Base-by-base conservation (phyloP, 352 stramenopile genomes). In the Globisporangium paddicum region DNA sequence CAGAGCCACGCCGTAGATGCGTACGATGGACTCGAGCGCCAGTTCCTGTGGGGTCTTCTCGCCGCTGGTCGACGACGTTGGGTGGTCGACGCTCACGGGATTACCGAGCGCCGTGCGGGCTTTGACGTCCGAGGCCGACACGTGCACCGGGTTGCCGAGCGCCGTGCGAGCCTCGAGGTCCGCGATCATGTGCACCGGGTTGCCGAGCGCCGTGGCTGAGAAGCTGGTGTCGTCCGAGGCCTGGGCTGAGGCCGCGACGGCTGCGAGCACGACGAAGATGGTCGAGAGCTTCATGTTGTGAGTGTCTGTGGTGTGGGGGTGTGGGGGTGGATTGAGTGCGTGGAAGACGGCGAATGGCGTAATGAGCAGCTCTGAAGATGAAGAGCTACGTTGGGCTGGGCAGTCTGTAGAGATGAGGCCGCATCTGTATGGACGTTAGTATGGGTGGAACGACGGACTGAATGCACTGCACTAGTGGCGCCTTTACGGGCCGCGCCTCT, bases 241-340 rank as follows among this genome's bases (percentile, higher is more conserved):
- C 11, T 52, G 32, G 4, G 34, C 42, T 16, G 25, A 21, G 5
- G 37, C 35, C 1, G 59, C 34, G 26, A 56, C 35, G 16, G 59
- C 34, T n/a, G 49, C n/a, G 25, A 60, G 23, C 26, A 48, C 26
- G 23, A 60, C 42, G 18, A 60, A 9, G 14, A 54, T 32, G 32
- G 51, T 56, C 25, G 52, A 59, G 51, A 65, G 50, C 53, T 65
- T 59, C 59, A 65, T 65, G 25, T 3, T 56, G 25, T 40, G 28
- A 21, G 38, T 37, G 32, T 41, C 25, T 30, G 23, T 14, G 3
- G 13, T 38, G 52, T 30, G 32, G 51, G 25, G 21, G 19, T 46
- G 51, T 47, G 35, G 28, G 28, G 28, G 28, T 32, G 28, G 28
- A 26, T 47, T n/a, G n/a, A n/a, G 51, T 62, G 56, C 11, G 55